Evolutionary conservation across 208 protist genomes (phyloP).

Genomic region (Acanthamoeba triangularis): DNA sequence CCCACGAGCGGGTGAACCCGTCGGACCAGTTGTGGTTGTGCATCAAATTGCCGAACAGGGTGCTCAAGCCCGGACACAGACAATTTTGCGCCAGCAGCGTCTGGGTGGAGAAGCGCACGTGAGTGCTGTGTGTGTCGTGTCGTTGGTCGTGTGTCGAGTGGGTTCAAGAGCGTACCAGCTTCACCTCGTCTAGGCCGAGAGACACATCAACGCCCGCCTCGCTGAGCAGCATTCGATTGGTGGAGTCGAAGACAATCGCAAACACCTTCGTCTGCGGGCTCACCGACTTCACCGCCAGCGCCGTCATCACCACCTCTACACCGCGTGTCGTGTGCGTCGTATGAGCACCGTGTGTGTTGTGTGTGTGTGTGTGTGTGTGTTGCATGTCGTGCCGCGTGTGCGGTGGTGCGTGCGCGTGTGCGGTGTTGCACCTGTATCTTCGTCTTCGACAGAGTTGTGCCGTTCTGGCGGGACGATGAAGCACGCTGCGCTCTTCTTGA

Average conservation of each 20-base stretch:
- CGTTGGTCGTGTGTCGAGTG: no score
- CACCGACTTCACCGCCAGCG: not conserved
- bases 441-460: not conserved
- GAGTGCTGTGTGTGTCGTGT: no score
- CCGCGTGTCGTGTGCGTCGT: no score
- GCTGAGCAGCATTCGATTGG: not conserved
- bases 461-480: constrained; percentile 7
- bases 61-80: constrained; percentile 49
- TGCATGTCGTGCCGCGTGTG: not conserved
- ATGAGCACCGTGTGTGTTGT: no score
- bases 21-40: not conserved
- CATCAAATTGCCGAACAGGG: not conserved
- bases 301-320: constrained; percentile 27
- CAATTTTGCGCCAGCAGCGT: constrained; percentile 37
- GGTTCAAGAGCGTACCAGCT: constrained; percentile 23
- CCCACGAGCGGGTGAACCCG: not conserved
- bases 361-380: not conserved
- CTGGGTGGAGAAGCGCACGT: not conserved
- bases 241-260: not conserved
- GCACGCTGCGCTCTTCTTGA: not conserved
- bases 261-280: not conserved
- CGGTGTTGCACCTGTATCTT: not conserved
- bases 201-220: constrained; percentile 14
- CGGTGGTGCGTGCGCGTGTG: not conserved
- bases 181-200: not conserved